These are phyloP conservation scores for Albugo laibachii DNA, from an alignment of 352 stramenopile genomes.

Conservation along the genomic window DNA sequence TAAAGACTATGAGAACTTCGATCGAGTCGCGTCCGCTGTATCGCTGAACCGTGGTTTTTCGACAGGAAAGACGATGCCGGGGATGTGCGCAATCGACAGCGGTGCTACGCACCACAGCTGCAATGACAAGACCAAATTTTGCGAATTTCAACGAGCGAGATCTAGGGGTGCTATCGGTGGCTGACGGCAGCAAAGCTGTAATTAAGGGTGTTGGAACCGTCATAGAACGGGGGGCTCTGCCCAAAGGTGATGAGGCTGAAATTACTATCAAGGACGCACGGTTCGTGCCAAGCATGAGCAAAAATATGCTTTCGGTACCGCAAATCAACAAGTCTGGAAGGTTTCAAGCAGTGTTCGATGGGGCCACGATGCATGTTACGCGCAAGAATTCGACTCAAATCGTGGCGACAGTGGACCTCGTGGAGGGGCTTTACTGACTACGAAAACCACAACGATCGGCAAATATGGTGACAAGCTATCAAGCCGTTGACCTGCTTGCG, in stretches of 20 bases:
- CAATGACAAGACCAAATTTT: neutral
- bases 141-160: too few species aligned
- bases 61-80: conserved; percentile 1
- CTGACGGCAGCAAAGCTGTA: conserved; percentile 2
- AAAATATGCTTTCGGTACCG: too few species aligned
- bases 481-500: conserved; percentile 2
- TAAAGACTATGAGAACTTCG: neutral
- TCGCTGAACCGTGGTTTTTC: conserved; percentile 5
- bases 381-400: neutral
- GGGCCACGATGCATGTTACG: too few species aligned
- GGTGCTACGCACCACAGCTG: conserved; percentile 2
- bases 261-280: conserved; percentile 6
- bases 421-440: conserved; percentile 2
- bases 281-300: too few species aligned
- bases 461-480: neutral
- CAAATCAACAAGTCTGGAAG: too few species aligned
- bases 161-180: too few species aligned
- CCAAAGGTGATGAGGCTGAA: conserved; percentile 3
- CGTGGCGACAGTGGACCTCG: conserved; percentile 1
- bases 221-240: neutral
- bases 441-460: neutral
- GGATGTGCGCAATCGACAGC: conserved; percentile 5
- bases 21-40: conserved; percentile 8
- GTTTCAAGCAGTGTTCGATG: too few species aligned
- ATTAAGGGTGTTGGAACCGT: conserved; percentile 5